Evolutionary conservation across 768 basidiomycete genomes (phyloP).

Genomic region (Fistulinella prunicolor): DNA sequence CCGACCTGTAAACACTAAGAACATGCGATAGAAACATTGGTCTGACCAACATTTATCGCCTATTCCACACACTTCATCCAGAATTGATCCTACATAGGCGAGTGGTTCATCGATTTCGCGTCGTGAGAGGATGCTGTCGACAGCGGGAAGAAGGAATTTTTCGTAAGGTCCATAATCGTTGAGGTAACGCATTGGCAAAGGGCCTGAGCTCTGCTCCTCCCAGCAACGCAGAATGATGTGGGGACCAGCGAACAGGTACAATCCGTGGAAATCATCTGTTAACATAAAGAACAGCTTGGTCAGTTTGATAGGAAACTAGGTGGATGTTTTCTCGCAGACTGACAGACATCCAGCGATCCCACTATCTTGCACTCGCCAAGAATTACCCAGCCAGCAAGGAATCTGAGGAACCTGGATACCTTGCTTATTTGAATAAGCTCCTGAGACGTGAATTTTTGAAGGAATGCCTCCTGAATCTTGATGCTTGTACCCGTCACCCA

Average conservation of each 20-base stretch:
- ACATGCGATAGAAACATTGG: not conserved
- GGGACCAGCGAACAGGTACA: conserved; percentile 19
- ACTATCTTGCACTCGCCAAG: conserved; percentile 1
- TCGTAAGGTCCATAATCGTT: not conserved
- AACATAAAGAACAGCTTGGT: not conserved
- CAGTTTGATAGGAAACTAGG: not conserved
- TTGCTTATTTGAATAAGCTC: conserved; percentile 18
- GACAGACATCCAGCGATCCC: conserved; percentile 13
- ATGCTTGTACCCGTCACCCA: not conserved
- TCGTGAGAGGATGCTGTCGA: not conserved
- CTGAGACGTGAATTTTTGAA: conserved; percentile 13
- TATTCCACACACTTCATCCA: conserved; percentile 11
- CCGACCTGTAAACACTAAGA: conserved; percentile 3
- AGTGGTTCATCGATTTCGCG: conserved; percentile 2
- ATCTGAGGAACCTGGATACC: conserved; percentile 5
- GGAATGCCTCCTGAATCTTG: conserved; percentile 11
- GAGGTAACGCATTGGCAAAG: conserved; percentile 3
- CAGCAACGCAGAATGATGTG: conserved; percentile 14
- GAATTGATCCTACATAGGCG: conserved; percentile 12
- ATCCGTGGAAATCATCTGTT: conserved; percentile 11
- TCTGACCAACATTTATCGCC: conserved; percentile 6
- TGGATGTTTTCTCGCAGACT: not conserved
- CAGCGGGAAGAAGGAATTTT: conserved; percentile 2
- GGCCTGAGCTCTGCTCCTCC: conserved; percentile 11
- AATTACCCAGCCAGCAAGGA: conserved; percentile 5